These are phyloP conservation scores for Populus hybrid DNA, from an alignment of 441 rosid genomes.

Conservation along the genomic window DNA sequence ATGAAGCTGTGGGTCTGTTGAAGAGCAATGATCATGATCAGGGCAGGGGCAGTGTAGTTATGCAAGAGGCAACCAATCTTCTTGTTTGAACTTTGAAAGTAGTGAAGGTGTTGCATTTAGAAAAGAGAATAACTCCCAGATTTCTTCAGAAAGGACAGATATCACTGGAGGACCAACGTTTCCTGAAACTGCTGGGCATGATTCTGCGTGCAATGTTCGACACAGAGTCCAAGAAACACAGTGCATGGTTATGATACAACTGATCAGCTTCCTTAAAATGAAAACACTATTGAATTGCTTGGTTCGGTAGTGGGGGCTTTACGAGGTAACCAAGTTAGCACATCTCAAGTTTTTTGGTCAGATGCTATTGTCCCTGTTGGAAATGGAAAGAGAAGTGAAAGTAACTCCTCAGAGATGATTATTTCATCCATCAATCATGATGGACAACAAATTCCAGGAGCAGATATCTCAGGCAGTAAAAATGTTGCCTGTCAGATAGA, in stretches of 20 bases:
- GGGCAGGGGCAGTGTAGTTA: slow-evolving; percentile 20
- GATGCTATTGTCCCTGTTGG: slow-evolving; percentile 18
- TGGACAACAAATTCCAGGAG: slow-evolving; percentile 10
- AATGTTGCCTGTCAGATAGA: slow-evolving; percentile 7
- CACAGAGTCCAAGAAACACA: slow-evolving; percentile 2
- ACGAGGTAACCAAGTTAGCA: slow-evolving; percentile 12
- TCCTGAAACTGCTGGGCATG: slow-evolving; percentile 17
- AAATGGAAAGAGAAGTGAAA: slow-evolving; percentile 11
- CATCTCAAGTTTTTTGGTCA: background rate
- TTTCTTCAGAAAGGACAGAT: slow-evolving; percentile 20
- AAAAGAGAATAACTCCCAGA: slow-evolving; percentile 5
- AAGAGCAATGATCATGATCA: slow-evolving; percentile 14
- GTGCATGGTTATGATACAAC: slow-evolving; percentile 21
- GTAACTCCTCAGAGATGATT: slow-evolving; percentile 18
- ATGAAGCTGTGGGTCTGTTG: slow-evolving; percentile 23
- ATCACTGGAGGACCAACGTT: slow-evolving; percentile 19
- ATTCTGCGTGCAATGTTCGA: slow-evolving; percentile 13
- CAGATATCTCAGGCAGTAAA: slow-evolving; percentile 15
- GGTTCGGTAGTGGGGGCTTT: slow-evolving; percentile 15
- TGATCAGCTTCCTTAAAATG: slow-evolving; percentile 23
- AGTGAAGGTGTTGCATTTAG: slow-evolving; percentile 20
- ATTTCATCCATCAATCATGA: slow-evolving; percentile 16
- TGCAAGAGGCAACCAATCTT: slow-evolving; percentile 21
- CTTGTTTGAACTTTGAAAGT: slow-evolving; percentile 20
- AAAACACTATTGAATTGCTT: slow-evolving; percentile 16